Conservation (phyloP, 2,329 filamentous ascomycete genomes). For the Phaeophleospora eucalypticola region DNA sequence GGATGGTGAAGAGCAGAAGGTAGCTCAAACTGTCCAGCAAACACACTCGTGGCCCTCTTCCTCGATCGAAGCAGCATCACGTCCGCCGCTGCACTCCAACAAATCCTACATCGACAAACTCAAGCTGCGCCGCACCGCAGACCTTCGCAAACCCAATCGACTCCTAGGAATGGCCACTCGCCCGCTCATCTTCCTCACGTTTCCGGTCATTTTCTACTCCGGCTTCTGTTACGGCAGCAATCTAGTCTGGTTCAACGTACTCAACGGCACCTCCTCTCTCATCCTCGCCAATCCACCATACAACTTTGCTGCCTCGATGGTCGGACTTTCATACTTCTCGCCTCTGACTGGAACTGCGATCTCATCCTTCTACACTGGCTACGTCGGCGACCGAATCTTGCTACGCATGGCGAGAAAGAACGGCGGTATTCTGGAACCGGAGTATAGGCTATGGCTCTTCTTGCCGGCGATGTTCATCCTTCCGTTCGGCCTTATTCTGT, state of each 20-base stretch:
- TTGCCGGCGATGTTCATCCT: constrained; percentile 39
- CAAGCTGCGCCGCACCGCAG: constrained; percentile 28
- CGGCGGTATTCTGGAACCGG: constrained; percentile 38
- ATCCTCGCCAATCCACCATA: constrained; percentile 38
- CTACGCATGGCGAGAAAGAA: constrained; percentile 37
- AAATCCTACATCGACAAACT: constrained; percentile 34
- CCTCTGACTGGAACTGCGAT: constrained; percentile 36
- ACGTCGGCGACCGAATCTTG: constrained; percentile 34
- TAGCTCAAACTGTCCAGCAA: background rate
- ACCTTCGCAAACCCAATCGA: constrained; percentile 31
- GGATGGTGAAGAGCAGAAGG: constrained; percentile 2
- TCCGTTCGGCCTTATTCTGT: constrained; percentile 45
- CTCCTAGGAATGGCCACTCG: constrained; percentile 28
- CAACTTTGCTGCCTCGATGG: constrained; percentile 36
- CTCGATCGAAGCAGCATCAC: background rate
- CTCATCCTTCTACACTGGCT: constrained; percentile 35
- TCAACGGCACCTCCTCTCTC: constrained; percentile 40
- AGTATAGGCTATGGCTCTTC: constrained; percentile 41
- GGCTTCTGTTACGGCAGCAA: constrained; percentile 40
- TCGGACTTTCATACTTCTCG: constrained; percentile 37
- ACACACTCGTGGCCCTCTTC: background rate
- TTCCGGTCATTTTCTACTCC: constrained; percentile 37
- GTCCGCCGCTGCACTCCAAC: too few species aligned
- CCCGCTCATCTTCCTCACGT: constrained; percentile 36
- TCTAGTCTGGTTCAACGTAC: constrained; percentile 42